phyloP scores from a whole-genome alignment of 495 filamentous ascomycete species.

The Oidiodendron maius region DNA sequence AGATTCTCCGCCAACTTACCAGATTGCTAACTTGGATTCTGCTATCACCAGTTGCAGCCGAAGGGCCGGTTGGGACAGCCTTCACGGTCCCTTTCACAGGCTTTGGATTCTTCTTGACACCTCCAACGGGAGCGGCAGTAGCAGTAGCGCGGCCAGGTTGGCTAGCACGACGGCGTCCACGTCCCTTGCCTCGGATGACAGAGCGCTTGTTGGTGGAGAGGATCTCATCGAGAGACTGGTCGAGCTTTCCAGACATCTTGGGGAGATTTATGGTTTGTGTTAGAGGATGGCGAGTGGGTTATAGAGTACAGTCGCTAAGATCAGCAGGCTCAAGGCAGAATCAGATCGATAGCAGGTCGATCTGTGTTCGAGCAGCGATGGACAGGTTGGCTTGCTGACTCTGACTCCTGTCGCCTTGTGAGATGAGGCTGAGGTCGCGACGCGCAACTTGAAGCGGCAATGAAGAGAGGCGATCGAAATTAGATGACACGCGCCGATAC shows the following conservation, averaged over 20 bases:
- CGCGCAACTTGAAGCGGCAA: slow-evolving; percentile 20
- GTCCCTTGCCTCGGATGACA: slow-evolving; percentile 36
- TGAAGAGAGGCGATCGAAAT: slow-evolving; percentile 33
- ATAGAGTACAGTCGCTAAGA: slow-evolving; percentile 14
- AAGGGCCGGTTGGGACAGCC: slow-evolving; percentile 57
- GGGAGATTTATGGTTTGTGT: slow-evolving; percentile 23
- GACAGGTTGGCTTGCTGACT: slow-evolving; percentile 20
- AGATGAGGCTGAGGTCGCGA: slow-evolving; percentile 16
- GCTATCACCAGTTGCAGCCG: slow-evolving; percentile 58
- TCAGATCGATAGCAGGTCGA: slow-evolving; percentile 13
- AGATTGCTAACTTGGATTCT: slow-evolving; percentile 98
- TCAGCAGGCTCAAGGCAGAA: slow-evolving; percentile 18
- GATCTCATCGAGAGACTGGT: slow-evolving; percentile 94
- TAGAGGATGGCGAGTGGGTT: slow-evolving; percentile 16
- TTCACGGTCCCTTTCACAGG: slow-evolving; percentile 55
- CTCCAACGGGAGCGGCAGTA: slow-evolving; percentile 67
- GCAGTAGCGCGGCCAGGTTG: slow-evolving; percentile 40
- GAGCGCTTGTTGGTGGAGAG: slow-evolving; percentile 60
- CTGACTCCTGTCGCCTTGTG: slow-evolving; percentile 9
- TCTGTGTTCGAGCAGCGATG: slow-evolving; percentile 8
- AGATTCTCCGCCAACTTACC: slow-evolving; percentile 54
- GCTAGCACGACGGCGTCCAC: slow-evolving; percentile 42
- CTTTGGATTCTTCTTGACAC: slow-evolving; percentile 76
- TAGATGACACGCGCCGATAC: slow-evolving; percentile 33
- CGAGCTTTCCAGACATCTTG: slow-evolving; percentile 86